A percentile compares a stretch with the other conserved stretches of the same genome.
Evolutionary conservation across 495 filamentous ascomycete genomes (phyloP).

Genomic region (Gamarada debralockiae): DNA sequence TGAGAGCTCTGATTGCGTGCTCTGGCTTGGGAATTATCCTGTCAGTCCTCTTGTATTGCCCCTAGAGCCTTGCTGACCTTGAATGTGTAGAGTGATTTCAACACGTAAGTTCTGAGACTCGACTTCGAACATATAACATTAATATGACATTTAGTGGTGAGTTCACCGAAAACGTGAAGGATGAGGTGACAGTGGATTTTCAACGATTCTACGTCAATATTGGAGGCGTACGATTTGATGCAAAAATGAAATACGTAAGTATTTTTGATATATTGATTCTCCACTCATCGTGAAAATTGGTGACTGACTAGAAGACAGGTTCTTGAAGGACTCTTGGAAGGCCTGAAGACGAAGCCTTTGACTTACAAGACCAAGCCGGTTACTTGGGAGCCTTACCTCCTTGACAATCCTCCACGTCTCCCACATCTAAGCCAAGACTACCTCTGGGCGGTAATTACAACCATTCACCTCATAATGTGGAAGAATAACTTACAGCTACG

Average conservation of each 20-base stretch:
- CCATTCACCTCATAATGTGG: neutral
- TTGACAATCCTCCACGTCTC: neutral
- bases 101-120: conserved; percentile 17
- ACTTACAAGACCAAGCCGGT: conserved; percentile 7
- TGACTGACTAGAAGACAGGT: no score
- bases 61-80: neutral
- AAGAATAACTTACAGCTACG: neutral
- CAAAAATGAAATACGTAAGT: conserved; percentile 30
- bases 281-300: neutral
- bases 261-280: neutral
- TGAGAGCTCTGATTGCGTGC: conserved; percentile 30
- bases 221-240: conserved; percentile 24
- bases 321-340: conserved; percentile 24
- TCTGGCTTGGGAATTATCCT: conserved; percentile 34
- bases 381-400: conserved; percentile 25
- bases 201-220: conserved; percentile 36
- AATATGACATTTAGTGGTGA: conserved; percentile 25
- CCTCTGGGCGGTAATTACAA: conserved; percentile 29
- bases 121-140: neutral
- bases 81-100: conserved; percentile 23
- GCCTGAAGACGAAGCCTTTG: conserved; percentile 20
- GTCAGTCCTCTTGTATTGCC: conserved; percentile 23
- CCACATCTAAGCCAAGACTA: conserved; percentile 30
- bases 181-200: conserved; percentile 31
- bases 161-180: conserved; percentile 30